Conservation (phyloP, 495 filamentous ascomycete genomes). For the Jackrogersella multiformis region DNA sequence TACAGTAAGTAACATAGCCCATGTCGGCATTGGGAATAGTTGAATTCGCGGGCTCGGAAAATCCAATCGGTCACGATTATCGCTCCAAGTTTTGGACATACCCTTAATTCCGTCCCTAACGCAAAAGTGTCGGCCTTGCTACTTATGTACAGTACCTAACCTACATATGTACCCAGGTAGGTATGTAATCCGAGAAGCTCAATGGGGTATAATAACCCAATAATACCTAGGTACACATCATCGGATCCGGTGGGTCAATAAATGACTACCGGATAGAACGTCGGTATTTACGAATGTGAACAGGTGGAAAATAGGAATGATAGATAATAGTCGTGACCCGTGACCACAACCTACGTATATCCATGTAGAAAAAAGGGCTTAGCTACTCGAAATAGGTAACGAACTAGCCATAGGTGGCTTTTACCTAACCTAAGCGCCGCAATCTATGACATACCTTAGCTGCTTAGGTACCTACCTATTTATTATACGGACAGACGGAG, state of each 20-base stretch:
- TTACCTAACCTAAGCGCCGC: slow-evolving; percentile 13
- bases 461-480: too few species aligned
- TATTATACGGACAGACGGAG: too few species aligned
- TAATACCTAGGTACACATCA: not conserved
- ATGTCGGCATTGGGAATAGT: too few species aligned
- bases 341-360: not conserved
- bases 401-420: not conserved
- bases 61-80: too few species aligned
- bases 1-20: too few species aligned
- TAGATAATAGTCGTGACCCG: not conserved
- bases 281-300: not conserved
- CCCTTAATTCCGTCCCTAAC: too few species aligned
- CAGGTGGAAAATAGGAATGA: not conserved
- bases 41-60: too few species aligned
- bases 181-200: not conserved
- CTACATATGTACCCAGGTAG: not conserved
- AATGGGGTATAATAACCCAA: not conserved
- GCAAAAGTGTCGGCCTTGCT: too few species aligned
- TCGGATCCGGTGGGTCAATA: not conserved
- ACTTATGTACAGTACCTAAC: too few species aligned
- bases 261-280: not conserved
- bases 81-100: too few species aligned
- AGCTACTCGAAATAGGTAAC: slow-evolving; percentile 6
- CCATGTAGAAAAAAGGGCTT: slow-evolving; percentile 1
- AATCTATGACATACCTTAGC: not conserved